Base-by-base conservation (phyloP, 371 early-diverging fungal genomes). In the Actinomortierella ambigua region DNA sequence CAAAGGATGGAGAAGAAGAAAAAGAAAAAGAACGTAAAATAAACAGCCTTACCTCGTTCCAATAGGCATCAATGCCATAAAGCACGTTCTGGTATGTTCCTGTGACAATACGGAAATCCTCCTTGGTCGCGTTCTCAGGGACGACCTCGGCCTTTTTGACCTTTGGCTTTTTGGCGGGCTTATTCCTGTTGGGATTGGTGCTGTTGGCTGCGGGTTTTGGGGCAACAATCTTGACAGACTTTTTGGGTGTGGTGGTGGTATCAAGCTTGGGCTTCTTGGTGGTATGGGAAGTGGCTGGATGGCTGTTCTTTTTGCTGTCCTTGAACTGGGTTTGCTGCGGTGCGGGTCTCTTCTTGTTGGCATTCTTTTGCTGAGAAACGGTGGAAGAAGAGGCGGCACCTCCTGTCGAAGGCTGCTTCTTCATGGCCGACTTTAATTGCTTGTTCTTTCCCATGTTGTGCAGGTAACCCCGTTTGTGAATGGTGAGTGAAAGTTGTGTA, bases 21-120 rank as follows among this genome's bases (percentile, higher is more conserved):
- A n/a, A n/a, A n/a, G n/a, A n/a, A n/a, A n/a, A n/a, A n/a, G n/a
- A n/a, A n/a, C n/a, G n/a, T n/a, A n/a, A n/a, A n/a, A n/a, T n/a
- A n/a, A n/a, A n/a, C n/a, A n/a, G n/a, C 60, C 18, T 55, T 55
- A 73, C 75, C 55, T 75, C 78, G 22, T 78, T 81, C 83, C 86
- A 85, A 28, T 79, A 70, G 18, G 84, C 92, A 57, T 93, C 88
- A 23, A 97, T 81, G 26, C 99, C 99, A 68, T 95, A 98, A 23
- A 98, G 83, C 18, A 98, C 83, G 20, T 97, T 90, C 77, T 98
- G 98, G 77, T 98, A 98, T 27, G 96, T 92, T 54, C 99, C 99
- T 4, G 90, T 90, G 29, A 91, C 79, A 44, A 94, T 83, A 52
- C 92, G 78, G 59, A 95, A 80, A 62, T 87, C 84, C 63, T 86